Evolutionary conservation across 495 filamentous ascomycete species (phyloP).

Genomic region (Lasiosphaeris hirsuta): DNA sequence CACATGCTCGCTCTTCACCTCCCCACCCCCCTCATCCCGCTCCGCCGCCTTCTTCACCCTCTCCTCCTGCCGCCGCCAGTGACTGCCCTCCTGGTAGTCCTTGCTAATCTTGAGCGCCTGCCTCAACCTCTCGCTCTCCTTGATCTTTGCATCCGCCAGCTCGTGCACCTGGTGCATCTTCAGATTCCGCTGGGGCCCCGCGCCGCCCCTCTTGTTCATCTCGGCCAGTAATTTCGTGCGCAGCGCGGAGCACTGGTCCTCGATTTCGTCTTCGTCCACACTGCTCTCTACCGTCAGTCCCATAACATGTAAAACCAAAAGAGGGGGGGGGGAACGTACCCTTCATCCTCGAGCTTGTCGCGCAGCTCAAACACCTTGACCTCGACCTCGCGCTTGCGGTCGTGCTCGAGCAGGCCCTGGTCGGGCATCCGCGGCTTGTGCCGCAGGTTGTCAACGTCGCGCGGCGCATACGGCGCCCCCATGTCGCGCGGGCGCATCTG

Average conservation of each 20-base stretch:
- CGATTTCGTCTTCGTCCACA: conserved; percentile 77
- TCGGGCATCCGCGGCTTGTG: conserved; percentile 83
- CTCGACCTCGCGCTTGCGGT: conserved; percentile 82
- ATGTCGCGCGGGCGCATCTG: conserved; percentile 75
- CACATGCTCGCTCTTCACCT: conserved; percentile 1
- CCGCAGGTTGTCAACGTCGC: conserved; percentile 58
- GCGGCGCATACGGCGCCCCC: conserved; percentile 53
- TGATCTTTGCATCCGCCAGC: conserved; percentile 90
- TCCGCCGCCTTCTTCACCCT: conserved; percentile 55
- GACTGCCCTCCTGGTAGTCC: conserved; percentile 81
- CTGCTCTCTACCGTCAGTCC: conserved; percentile 33
- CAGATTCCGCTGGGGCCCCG: conserved; percentile 45
- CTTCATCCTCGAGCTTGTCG: conserved; percentile 87
- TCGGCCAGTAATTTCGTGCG: conserved; percentile 60
- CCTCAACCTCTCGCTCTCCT: conserved; percentile 85
- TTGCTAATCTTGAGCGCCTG: conserved; percentile 84
- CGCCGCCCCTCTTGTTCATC: conserved; percentile 37
- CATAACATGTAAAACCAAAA: background rate
- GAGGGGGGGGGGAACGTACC: conserved; percentile 40
- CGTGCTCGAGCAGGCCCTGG: conserved; percentile 88
- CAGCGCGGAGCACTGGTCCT: conserved; percentile 59
- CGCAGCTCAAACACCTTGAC: conserved; percentile 87
- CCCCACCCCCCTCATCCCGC: conserved; percentile 33
- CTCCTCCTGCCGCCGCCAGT: conserved; percentile 73
- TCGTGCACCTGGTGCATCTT: conserved; percentile 97